Conservation (phyloP, 2,329 filamentous ascomycete species). For the Teratosphaeria epicoccoides region DNA sequence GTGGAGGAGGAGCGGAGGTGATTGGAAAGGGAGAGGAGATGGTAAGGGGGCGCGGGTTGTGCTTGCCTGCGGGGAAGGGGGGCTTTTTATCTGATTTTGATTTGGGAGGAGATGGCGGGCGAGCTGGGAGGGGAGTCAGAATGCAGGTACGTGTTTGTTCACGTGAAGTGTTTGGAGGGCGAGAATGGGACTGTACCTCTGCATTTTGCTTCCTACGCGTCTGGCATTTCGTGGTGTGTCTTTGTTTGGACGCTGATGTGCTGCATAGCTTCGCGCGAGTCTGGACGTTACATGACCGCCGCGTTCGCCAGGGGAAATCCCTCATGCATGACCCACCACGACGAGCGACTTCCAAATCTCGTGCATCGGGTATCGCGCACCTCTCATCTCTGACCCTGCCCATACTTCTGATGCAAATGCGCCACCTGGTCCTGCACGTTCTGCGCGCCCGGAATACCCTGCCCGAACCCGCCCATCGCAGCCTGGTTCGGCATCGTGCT, state of each 20-base stretch:
- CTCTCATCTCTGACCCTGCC: constrained; percentile 1
- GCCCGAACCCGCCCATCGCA: constrained; percentile 46
- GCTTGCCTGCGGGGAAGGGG: no score
- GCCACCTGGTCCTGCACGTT: constrained; percentile 31
- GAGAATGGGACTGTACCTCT: not conserved
- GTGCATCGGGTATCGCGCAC: not conserved
- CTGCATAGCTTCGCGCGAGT: not conserved
- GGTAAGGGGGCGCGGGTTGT: no score
- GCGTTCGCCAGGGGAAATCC: no score
- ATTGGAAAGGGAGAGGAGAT: no score
- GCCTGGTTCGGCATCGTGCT: constrained; percentile 28
- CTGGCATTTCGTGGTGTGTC: no score
- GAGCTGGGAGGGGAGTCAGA: not conserved
- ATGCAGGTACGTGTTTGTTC: no score
- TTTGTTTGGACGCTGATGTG: no score
- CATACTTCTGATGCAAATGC: constrained; percentile 21
- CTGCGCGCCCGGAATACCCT: constrained; percentile 39
- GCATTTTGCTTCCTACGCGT: not conserved
- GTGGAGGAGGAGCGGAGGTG: not conserved
- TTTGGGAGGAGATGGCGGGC: not conserved
- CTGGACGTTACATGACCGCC: not conserved
- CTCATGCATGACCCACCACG: no score
- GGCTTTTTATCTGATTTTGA: no score
- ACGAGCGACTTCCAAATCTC: not conserved
- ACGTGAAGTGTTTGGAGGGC: not conserved